These are phyloP conservation scores for Pulveroboletus ravenelii DNA, from an alignment of 768 basidiomycete species.

Conservation along the genomic window DNA sequence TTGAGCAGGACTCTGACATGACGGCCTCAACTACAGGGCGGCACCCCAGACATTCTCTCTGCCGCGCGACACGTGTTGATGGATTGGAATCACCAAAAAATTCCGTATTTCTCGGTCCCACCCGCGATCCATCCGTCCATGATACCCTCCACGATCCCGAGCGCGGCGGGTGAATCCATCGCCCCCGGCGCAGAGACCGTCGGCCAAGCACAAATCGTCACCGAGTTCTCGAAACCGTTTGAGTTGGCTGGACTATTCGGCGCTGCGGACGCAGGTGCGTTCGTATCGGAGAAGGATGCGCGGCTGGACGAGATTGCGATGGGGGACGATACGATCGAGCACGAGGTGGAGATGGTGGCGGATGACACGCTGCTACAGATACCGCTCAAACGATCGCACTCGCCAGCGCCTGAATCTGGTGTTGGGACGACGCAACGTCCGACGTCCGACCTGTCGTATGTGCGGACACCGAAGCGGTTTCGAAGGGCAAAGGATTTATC, in stretches of 20 bases:
- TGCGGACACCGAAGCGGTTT: constrained; percentile 51
- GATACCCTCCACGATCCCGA: constrained; percentile 45
- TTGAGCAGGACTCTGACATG: not conserved
- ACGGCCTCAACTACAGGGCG: constrained; percentile 50
- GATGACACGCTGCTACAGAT: constrained; percentile 34
- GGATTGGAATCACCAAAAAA: constrained; percentile 97
- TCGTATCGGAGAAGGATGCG: constrained; percentile 31
- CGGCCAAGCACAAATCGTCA: constrained; percentile 76
- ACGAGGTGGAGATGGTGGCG: constrained; percentile 35
- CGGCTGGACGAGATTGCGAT: constrained; percentile 35
- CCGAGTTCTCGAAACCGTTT: constrained; percentile 70
- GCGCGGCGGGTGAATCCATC: constrained; percentile 38
- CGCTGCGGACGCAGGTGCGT: constrained; percentile 77
- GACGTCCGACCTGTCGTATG: not conserved
- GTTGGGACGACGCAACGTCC: not conserved
- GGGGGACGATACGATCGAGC: constrained; percentile 37
- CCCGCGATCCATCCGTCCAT: constrained; percentile 75
- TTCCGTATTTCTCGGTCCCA: constrained; percentile 81
- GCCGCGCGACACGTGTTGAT: constrained; percentile 77
- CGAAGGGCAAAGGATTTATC: constrained; percentile 53
- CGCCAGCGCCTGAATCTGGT: constrained; percentile 1
- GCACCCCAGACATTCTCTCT: constrained; percentile 81
- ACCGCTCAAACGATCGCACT: constrained; percentile 25
- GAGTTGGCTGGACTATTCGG: constrained; percentile 77
- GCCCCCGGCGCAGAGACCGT: constrained; percentile 76